A percentile compares a stretch with the other conserved stretches of the same genome.
These are phyloP conservation scores for Myochromella boudieri DNA, from an alignment of 768 basidiomycete genomes.

Conservation along the genomic window DNA sequence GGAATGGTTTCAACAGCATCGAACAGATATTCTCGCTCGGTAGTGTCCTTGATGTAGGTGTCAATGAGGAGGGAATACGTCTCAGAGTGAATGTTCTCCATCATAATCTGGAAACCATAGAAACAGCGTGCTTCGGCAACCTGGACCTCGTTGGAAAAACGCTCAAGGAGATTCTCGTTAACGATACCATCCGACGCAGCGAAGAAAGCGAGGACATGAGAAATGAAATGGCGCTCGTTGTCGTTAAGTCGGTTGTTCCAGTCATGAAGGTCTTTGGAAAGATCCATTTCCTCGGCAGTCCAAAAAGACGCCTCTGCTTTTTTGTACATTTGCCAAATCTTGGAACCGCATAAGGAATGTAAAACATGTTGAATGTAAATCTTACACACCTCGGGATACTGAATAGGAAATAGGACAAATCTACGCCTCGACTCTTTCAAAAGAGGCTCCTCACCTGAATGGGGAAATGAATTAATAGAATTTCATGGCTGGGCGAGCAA, in stretches of 20 bases:
- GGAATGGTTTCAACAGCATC: slow-evolving; percentile 94
- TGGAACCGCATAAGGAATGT: neutral
- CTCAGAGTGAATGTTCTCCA: slow-evolving; percentile 97
- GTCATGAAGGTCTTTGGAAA: slow-evolving; percentile 82
- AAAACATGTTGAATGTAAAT: neutral
- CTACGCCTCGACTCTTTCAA: slow-evolving; percentile 74
- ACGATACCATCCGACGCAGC: slow-evolving; percentile 96
- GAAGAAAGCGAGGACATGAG: slow-evolving; percentile 94
- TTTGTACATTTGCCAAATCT: slow-evolving; percentile 98
- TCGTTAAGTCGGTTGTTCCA: slow-evolving; percentile 83
- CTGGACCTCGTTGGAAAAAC: slow-evolving; percentile 93
- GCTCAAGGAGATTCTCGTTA: slow-evolving; percentile 93
- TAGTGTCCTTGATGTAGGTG: slow-evolving; percentile 85
- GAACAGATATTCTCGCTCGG: slow-evolving; percentile 80
- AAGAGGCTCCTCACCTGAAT: slow-evolving; percentile 73
- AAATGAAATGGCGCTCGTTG: slow-evolving; percentile 88
- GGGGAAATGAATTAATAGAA: slow-evolving; percentile 7
- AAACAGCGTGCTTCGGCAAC: slow-evolving; percentile 93
- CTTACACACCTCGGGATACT: slow-evolving; percentile 77
- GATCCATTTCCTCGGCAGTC: slow-evolving; percentile 92
- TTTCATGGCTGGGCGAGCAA: neutral
- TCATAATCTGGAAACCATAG: slow-evolving; percentile 99
- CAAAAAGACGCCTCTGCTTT: slow-evolving; percentile 93
- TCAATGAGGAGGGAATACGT: slow-evolving; percentile 96
- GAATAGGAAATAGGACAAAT: slow-evolving; percentile 92